These are phyloP conservation scores for Nicotiana otophora DNA, from an alignment of 257 asterid genomes.

Conservation along the genomic window DNA sequence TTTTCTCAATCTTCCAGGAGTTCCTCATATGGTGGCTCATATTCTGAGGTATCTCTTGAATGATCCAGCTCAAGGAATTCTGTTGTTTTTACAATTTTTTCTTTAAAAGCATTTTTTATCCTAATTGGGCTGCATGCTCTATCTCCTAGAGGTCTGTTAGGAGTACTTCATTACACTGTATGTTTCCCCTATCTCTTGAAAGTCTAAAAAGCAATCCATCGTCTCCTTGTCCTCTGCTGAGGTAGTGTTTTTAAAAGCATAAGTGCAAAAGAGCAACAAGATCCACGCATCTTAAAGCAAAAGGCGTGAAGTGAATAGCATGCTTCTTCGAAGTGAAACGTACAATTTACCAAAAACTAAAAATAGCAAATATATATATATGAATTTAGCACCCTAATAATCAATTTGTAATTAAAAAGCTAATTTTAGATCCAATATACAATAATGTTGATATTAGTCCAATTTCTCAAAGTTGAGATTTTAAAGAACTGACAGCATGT, in stretches of 20 bases:
- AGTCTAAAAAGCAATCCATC: not conserved
- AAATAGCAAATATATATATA: too few species aligned
- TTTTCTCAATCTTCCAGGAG: not conserved
- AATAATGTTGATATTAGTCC: not conserved
- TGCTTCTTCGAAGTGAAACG: not conserved
- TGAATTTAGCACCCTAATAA: not conserved
- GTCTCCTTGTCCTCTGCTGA: not conserved
- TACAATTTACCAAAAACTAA: not conserved
- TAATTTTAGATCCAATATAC: not conserved
- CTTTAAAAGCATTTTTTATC: not conserved
- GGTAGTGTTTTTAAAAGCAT: not conserved
- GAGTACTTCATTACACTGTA: not conserved
- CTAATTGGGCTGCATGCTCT: not conserved
- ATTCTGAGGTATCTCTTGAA: not conserved
- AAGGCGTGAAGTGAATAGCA: not conserved
- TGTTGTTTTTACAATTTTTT: not conserved
- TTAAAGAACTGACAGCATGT: not conserved
- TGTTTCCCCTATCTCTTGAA: not conserved
- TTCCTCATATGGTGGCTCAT: not conserved
- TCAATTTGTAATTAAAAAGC: not conserved
- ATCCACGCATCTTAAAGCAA: not conserved
- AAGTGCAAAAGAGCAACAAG: not conserved
- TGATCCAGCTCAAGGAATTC: not conserved
- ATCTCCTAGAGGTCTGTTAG: too few species aligned
- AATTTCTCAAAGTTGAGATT: not conserved